A percentile compares a stretch with the other conserved stretches of the same genome.
Conservation (phyloP, 164 flowering plant genomes). For the Vitis cinerea region DNA sequence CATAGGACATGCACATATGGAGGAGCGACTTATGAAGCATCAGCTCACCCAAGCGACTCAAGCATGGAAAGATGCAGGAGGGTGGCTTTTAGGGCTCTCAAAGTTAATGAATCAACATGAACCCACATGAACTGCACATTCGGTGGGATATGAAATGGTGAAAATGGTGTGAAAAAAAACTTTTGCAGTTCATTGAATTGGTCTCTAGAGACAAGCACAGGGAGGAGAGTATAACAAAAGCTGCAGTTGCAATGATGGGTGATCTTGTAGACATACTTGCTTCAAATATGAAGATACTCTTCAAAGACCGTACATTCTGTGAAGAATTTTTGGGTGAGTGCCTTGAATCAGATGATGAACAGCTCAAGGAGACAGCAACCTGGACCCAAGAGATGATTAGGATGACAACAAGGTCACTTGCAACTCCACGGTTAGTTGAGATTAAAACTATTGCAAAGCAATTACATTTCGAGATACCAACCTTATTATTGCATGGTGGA, state of each 20-base stretch:
- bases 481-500: conserved; percentile 87
- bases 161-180: too few species aligned
- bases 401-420: conserved; percentile 70
- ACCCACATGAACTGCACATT: too few species aligned
- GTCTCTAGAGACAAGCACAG: conserved; percentile 16
- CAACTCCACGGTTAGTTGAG: conserved; percentile 82
- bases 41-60: too few species aligned
- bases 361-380: conserved; percentile 70
- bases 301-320: conserved; percentile 41
- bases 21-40: too few species aligned
- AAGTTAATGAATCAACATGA: too few species aligned
- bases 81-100: too few species aligned
- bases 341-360: conserved; percentile 71
- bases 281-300: conserved; percentile 42
- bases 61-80: too few species aligned
- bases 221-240: conserved; percentile 76
- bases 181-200: too few species aligned
- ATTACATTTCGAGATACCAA: conserved; percentile 85
- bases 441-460: conserved; percentile 83
- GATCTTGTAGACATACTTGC: conserved; percentile 86
- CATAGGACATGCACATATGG: too few species aligned
- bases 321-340: conserved; percentile 62
- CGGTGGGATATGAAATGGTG: too few species aligned
- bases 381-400: conserved; percentile 83
- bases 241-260: conserved; percentile 80